phyloP scores from a whole-genome alignment of 257 asterid species.

The Nicotiana noctiflora region DNA sequence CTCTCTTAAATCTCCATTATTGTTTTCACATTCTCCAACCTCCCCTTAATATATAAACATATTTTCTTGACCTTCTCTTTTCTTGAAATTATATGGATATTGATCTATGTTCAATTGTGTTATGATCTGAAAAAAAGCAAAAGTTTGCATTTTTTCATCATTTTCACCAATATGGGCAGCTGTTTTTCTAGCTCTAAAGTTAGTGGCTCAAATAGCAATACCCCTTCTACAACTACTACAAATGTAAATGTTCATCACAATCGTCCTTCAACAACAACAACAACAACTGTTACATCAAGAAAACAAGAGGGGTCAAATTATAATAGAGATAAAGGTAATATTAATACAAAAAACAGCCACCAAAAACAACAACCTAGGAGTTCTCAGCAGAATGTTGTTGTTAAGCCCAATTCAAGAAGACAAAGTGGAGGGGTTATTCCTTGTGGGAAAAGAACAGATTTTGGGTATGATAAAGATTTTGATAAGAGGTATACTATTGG shows the following conservation, averaged over 20 bases:
- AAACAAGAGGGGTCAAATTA: conserved; percentile 35
- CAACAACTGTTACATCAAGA: conserved; percentile 11
- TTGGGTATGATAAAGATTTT: conserved; percentile 94
- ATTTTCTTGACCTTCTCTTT: neutral
- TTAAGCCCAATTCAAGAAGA: conserved; percentile 42
- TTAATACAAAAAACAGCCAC: neutral
- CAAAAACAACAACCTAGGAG: conserved; percentile 40
- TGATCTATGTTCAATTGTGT: neutral
- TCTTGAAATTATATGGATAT: conserved; percentile 8
- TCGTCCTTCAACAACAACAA: conserved; percentile 29
- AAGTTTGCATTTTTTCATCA: conserved; percentile 7
- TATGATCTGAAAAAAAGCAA: conserved; percentile 16
- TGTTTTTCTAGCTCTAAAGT: conserved; percentile 53
- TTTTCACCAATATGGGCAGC: conserved; percentile 40
- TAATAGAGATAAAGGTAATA: neutral
- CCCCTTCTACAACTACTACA: conserved; percentile 23
- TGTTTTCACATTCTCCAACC: conserved; percentile 20
- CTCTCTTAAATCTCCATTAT: conserved; percentile 22
- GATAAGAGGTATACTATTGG: conserved; percentile 65
- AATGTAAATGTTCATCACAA: neutral
- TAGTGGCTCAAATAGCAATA: conserved; percentile 47
- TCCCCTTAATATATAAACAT: neutral
- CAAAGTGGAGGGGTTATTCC: conserved; percentile 70
- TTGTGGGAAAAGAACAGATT: conserved; percentile 90
- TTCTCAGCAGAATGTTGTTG: conserved; percentile 20